These are phyloP conservation scores for Phaeoacremonium minimum DNA, from an alignment of 2,329 filamentous ascomycete genomes.

Conservation along the genomic window DNA sequence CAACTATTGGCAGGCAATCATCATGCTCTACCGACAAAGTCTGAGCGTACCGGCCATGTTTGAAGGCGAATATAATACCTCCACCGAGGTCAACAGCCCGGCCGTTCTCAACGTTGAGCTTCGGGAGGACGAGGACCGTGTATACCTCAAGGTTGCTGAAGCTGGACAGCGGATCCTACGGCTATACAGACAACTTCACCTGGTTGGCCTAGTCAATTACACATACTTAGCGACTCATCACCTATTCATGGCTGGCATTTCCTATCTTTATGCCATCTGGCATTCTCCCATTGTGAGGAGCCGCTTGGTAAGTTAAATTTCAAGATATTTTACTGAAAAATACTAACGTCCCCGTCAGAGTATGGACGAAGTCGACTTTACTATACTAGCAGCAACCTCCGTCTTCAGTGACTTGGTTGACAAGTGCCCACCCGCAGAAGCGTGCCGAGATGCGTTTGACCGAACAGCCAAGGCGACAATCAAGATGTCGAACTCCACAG, in stretches of 20 bases:
- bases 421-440: slow-evolving; percentile 92
- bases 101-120: slow-evolving; percentile 60
- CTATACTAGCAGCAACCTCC: slow-evolving; percentile 86
- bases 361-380: slow-evolving; percentile 97
- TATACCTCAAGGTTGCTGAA: slow-evolving; percentile 92
- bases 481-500: slow-evolving; percentile 87
- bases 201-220: slow-evolving; percentile 87
- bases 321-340: not conserved
- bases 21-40: slow-evolving; percentile 92
- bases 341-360: slow-evolving; percentile 41
- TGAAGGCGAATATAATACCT: slow-evolving; percentile 69
- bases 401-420: slow-evolving; percentile 88
- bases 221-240: slow-evolving; percentile 95
- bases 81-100: slow-evolving; percentile 60
- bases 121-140: slow-evolving; percentile 79
- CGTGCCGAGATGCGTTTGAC: slow-evolving; percentile 90
- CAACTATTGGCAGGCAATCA: slow-evolving; percentile 97
- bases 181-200: slow-evolving; percentile 84
- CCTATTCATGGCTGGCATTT: slow-evolving; percentile 94
- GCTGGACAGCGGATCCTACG: slow-evolving; percentile 90
- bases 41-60: slow-evolving; percentile 80
- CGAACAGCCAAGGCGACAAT: slow-evolving; percentile 93
- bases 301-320: slow-evolving; percentile 75
- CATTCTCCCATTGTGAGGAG: slow-evolving; percentile 86
- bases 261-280: slow-evolving; percentile 96